Conservation (phyloP, 225 moss, liverwort and hornwort species). For the Physcomitrium patens region DNA sequence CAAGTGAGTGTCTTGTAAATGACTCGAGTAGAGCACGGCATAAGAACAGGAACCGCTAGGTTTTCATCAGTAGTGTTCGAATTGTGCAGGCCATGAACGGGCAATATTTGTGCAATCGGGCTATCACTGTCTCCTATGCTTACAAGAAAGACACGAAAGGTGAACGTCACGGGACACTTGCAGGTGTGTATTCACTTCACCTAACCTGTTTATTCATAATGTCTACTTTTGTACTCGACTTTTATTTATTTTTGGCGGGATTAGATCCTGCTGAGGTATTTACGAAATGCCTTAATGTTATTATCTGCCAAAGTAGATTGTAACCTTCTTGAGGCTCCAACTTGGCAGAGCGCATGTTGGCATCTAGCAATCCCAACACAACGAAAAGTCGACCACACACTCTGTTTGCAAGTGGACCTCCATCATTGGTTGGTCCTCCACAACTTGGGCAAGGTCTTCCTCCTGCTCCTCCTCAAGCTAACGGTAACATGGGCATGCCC, state of each 20-base stretch:
- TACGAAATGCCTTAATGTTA: not conserved
- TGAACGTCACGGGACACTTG: constrained; percentile 93
- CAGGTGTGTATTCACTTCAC: constrained; percentile 52
- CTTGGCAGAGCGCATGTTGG: constrained; percentile 85
- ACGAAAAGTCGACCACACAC: constrained; percentile 97
- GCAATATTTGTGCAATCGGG: constrained; percentile 97
- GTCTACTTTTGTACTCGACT: not conserved
- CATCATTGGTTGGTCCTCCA: constrained; percentile 87
- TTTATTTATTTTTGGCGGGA: not conserved
- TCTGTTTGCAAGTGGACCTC: constrained; percentile 95
- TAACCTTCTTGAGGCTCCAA: not conserved
- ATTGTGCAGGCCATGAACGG: constrained; percentile 91
- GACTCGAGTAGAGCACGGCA: not conserved
- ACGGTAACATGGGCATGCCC: constrained; percentile 75
- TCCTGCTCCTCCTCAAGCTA: constrained; percentile 64
- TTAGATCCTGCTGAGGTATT: not conserved
- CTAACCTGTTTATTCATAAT: not conserved
- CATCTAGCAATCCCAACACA: constrained; percentile 91
- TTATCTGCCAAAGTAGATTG: too few relatives aligned
- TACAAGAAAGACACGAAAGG: constrained; percentile 99
- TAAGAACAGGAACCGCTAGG: not conserved
- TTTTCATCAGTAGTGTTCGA: constrained; percentile 3
- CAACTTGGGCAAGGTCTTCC: constrained; percentile 86
- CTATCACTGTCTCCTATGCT: constrained; percentile 97
- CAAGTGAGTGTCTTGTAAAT: not conserved